Conservation (phyloP, 306 rosid genomes). For the Pterocarpus santalinus region DNA sequence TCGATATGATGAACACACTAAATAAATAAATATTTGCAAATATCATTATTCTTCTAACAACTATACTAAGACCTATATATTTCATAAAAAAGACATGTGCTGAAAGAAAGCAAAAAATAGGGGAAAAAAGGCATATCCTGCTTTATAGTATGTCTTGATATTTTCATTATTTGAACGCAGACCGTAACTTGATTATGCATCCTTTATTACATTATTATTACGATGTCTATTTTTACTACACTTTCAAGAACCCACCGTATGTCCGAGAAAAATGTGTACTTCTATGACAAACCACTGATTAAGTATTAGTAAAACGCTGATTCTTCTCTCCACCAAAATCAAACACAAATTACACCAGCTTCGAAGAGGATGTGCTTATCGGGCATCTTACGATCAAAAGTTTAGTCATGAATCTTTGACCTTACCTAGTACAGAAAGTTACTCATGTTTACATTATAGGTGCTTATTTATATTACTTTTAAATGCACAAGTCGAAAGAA, state of each 20-base stretch:
- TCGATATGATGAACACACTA: too few species aligned
- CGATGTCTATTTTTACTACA: background rate
- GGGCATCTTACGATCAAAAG: too few species aligned
- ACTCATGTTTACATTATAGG: too few species aligned
- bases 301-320: slow-evolving; percentile 9
- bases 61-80: too few species aligned
- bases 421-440: too few species aligned
- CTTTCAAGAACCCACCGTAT: background rate
- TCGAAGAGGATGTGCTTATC: background rate
- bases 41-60: too few species aligned
- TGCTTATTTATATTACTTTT: too few species aligned
- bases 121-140: slow-evolving; percentile 34
- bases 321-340: background rate
- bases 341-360: slow-evolving; percentile 27
- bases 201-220: background rate
- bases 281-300: slow-evolving; percentile 41
- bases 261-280: slow-evolving; percentile 34
- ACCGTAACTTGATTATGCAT: background rate
- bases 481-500: too few species aligned
- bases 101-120: background rate
- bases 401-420: too few species aligned
- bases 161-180: slow-evolving; percentile 7
- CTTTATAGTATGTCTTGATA: slow-evolving; percentile 25
- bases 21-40: too few species aligned
- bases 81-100: too few species aligned